Evolutionary conservation across 2,329 filamentous ascomycete genomes (phyloP), one percentile per base, ranked within the genome.

Genomic region (Exserohilum turcica): DNA sequence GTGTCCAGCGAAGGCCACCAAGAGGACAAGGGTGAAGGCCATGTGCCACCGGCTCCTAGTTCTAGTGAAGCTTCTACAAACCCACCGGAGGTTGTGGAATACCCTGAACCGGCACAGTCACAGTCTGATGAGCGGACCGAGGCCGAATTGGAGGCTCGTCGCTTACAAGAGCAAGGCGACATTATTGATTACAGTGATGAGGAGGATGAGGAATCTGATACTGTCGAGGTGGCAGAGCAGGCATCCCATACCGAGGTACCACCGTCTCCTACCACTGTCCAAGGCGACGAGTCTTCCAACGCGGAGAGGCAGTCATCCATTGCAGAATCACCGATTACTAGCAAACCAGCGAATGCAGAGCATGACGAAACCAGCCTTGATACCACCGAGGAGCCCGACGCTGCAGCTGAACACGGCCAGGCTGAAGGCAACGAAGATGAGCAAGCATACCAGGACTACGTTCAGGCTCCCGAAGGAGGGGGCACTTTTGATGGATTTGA

Each of bases 121-220:
- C 47, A 45, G 27, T 33, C 32, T 6, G 46, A 21, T 32, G 40
- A 44, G 13, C 32, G 46, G 44, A 48, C 44, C 5, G 38, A 29
- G 5, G 31, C 46, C 8, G 48, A 52, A 8, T 32, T 46, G 15
- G 55, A 62, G 27, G 55, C 49, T 19, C 56, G 51, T 36, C 56
- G 57, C 39, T 63, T 59, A 43, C 57, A 64, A 13, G 54, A 62
- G 31, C 70, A 75, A n/a, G 75, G 74, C 10, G 77, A 80, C 58
- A 53, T 77, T n/a, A 74, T 80, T 61, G 79, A 80, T 54, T 83
- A 82, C 61, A 79, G 79, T 19, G 80, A 83, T 51, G 77, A 73
- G n/a, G 76, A 79, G 33, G 65, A 68, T n/a, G 48, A 62, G 16
- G 57, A 62, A 6, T 37, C 57, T 33, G 59, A 57, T 10, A 35